Evolutionary conservation across 768 basidiomycete genomes (phyloP), one percentile per base, ranked within the genome.

Genomic region (Polyporus arcularius): DNA sequence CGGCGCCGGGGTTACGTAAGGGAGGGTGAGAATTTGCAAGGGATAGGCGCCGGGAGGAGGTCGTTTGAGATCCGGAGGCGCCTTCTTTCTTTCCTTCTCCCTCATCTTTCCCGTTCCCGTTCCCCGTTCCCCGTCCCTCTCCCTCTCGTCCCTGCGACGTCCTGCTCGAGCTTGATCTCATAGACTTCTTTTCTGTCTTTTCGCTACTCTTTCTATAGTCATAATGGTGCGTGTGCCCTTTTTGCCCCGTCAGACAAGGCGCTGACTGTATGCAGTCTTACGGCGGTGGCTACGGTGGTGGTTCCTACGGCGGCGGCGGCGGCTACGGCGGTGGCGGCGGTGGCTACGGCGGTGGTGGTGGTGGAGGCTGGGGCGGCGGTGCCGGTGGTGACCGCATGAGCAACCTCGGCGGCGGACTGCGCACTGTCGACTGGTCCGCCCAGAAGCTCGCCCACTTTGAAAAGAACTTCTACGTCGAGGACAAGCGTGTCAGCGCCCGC

Each of bases 401-500:
- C 52, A 82, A 81, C 70, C 84, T 98, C 16, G 96, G 96, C 39
- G 86, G 89, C 42, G 84, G 90, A 48, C 82, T 98, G 55, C 86
- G 87, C 62, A 80, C 81, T 53, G 87, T 97, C 57, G 93, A 98
- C 76, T 99, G 97, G 97, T 73, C 79, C 55, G 75, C 75, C 43
- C 80, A 85, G 48, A 86, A 86, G 61, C 78, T 97, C 58, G 82
- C 87, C 69, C 88, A 84, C 67, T 98, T 99, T 66, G 96, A 98
- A 77, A 99, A 98, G 80, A 98, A 98, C 80, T 99, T 96, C 67
- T 96, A 96, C 68, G 80, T 88, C 48, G 95, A 99, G 74, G 93
- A 98, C 74, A 88, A 90, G 70, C 84, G 87, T 31, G 92, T 98
- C 46, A 75, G 86, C 18, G 78, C 82, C 35, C 88, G 89, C 63